Base-by-base conservation (phyloP, 2,329 filamentous ascomycete genomes). In the Sarocladiaceae sp. region DNA sequence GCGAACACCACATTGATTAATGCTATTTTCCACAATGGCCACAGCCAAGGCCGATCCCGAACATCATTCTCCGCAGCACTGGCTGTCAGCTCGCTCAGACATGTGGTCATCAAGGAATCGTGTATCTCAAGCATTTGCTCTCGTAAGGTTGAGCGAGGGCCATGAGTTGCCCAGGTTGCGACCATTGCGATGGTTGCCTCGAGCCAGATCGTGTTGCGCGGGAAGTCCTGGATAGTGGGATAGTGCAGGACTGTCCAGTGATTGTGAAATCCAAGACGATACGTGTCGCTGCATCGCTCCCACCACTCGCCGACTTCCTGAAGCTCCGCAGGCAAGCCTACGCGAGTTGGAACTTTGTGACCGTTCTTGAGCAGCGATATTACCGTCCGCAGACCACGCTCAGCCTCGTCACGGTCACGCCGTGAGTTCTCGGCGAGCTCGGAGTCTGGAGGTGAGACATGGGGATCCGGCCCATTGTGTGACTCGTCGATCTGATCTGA, bases 1-100 rank as follows among this genome's bases (percentile, higher is more conserved):
- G 60, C 62, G 44, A 69, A 69, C 2, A 68, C 55, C 1, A 68
- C 59, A 21, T 65, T 64, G 3, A 69, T 44, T 3, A 68, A 47
- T 3, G 62, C 54, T 0, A 60, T 56, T 46, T 65, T 59, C 33
- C 62, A 67, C 1, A 60, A 51, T 16, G 59, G 52, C 34, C 57
- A 42, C 3, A 57, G 53, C 61, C 64, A 56, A 6, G 54, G 45
- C 39, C 48, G 44, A 31, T 13, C 20, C 15, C 44, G 26, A 23
- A 29, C 16, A 41, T 27, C 39, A 19, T 43, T 39, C 13, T 48
- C 29, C 23, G 20, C 29, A 2, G 43, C 16, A n/a, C 37, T 27
- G 13, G 12, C 33, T 19, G 33, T 33, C 15, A 43, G 15, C 27
- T 43, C 40, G 11, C 13, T 21, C 16, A 43, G 33, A 6, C n/a